Conservation (phyloP, 768 basidiomycete genomes). For the Sarcomyxa edulis region DNA sequence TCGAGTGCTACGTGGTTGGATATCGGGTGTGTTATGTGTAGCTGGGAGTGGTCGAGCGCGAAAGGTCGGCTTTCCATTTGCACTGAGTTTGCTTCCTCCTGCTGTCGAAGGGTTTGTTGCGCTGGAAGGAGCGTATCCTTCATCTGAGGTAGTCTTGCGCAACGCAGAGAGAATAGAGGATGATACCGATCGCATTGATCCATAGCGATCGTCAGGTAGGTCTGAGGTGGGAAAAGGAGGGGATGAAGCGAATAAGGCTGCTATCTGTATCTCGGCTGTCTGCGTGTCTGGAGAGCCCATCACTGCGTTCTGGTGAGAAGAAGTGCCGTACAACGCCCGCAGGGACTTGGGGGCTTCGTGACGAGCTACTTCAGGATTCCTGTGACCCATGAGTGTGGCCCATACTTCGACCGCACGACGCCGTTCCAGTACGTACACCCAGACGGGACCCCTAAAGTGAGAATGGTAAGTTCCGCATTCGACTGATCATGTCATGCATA, state of each 20-base stretch:
- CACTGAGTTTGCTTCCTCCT: slow-evolving; percentile 28
- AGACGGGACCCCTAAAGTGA: slow-evolving; percentile 67
- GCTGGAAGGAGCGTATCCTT: slow-evolving; percentile 41
- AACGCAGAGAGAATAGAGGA: slow-evolving; percentile 43
- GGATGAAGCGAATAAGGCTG: slow-evolving; percentile 74
- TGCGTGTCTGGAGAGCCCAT: slow-evolving; percentile 66
- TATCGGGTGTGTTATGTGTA: slow-evolving; percentile 58
- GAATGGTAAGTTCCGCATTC: not conserved
- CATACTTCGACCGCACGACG: slow-evolving; percentile 78
- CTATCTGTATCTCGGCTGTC: slow-evolving; percentile 76
- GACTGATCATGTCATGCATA: not conserved
- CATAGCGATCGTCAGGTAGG: slow-evolving; percentile 42
- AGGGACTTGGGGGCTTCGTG: slow-evolving; percentile 56
- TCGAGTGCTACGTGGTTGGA: slow-evolving; percentile 71
- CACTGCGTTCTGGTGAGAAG: slow-evolving; percentile 52
- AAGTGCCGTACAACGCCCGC: slow-evolving; percentile 63
- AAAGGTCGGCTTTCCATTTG: slow-evolving; percentile 48
- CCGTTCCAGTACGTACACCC: slow-evolving; percentile 87
- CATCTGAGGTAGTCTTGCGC: slow-evolving; percentile 28
- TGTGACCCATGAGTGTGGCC: slow-evolving; percentile 69
- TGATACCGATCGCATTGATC: slow-evolving; percentile 37
- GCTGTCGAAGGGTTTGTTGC: slow-evolving; percentile 35
- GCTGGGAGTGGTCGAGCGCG: slow-evolving; percentile 64
- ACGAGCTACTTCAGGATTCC: slow-evolving; percentile 54
- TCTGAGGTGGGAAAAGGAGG: slow-evolving; percentile 73